Base-by-base conservation (phyloP, 2,329 filamentous ascomycete species). In the Albifimbria verrucaria region DNA sequence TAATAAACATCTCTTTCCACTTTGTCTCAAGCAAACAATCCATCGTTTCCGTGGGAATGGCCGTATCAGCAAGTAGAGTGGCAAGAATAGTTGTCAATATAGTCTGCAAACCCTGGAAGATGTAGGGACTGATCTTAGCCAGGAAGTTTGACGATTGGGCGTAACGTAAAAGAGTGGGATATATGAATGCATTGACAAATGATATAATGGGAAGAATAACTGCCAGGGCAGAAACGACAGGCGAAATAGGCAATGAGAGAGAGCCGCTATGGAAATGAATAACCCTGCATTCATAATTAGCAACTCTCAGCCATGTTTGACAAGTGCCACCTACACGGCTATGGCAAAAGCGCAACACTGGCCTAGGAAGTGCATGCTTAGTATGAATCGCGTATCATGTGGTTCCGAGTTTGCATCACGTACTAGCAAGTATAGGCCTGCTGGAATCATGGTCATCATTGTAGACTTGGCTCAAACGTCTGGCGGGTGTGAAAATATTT, bases 1-100 rank as follows among this genome's bases (percentile, higher is more conserved):
- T 59, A 0, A 58, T 65, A 59, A 75, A 89, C 53, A 89, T 63
- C 3, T 54, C 57, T 58, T 74, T 70, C 87, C 87, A 90, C 39
- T 65, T 67, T 3, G 71, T 70, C 9, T 81, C 72, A n/a, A 90
- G 67, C 2, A 73, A 69, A 63, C 87, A 89, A n/a, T 72, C 60
- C 7, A 70, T 56, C 1, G 58, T 42, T 1, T 55, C 53, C 1
- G 73, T 71, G 1, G 74, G 69, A 0, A 67, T 51, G 17, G 69
- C 55, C 17, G 65, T 62, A 51, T 71, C 63, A 25, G 72, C 58
- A 15, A 78, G 66, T 7, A 80, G 62, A 0, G 77, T 77, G 2
- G 75, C 75, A 2, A 81, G 67, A 6, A 79, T 63, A 7, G 75
- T 69, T 2, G 72, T 65, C 4, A 76, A 36, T 20, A 78, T 62